These are phyloP conservation scores for Sclerotinia nivalis DNA, from an alignment of 2,329 filamentous ascomycete genomes.

Conservation along the genomic window DNA sequence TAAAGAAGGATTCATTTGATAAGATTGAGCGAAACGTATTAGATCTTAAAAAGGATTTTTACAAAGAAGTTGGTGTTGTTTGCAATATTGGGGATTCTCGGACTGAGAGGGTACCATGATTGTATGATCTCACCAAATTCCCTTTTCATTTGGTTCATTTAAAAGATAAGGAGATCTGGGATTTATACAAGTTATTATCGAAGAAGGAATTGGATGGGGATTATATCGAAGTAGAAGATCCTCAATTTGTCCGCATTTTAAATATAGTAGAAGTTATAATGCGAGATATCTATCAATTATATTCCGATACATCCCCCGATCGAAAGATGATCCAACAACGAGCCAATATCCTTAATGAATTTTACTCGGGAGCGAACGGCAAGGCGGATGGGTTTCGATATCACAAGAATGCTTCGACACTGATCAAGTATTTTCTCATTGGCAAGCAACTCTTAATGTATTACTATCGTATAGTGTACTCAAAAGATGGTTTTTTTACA, in stretches of 20 bases:
- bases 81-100: slow-evolving; percentile 23
- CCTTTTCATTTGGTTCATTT: slow-evolving; percentile 13
- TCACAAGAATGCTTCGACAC: slow-evolving; percentile 25
- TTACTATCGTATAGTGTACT: slow-evolving; percentile 26
- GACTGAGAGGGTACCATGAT: slow-evolving; percentile 24
- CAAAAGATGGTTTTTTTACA: slow-evolving; percentile 19
- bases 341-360: slow-evolving; percentile 28
- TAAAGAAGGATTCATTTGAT: slow-evolving; percentile 24
- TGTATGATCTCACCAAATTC: slow-evolving; percentile 23
- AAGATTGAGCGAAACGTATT: slow-evolving; percentile 25
- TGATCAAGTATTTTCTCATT: slow-evolving; percentile 27
- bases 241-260: slow-evolving; percentile 25
- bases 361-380: slow-evolving; percentile 18
- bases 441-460: slow-evolving; percentile 29
- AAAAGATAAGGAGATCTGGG: slow-evolving; percentile 26
- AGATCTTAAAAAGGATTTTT: slow-evolving; percentile 22
- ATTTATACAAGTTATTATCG: slow-evolving; percentile 25
- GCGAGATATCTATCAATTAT: slow-evolving; percentile 26
- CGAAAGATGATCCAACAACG: slow-evolving; percentile 27
- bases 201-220: slow-evolving; percentile 23
- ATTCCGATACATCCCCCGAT: slow-evolving; percentile 24
- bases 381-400: slow-evolving; percentile 23
- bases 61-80: slow-evolving; percentile 23
- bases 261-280: slow-evolving; percentile 24
- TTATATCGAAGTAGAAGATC: slow-evolving; percentile 19